Evolutionary conservation across 2,329 filamentous ascomycete species (phyloP), one percentile per base, ranked within the genome.

Genomic region (Beauveria sp.): DNA sequence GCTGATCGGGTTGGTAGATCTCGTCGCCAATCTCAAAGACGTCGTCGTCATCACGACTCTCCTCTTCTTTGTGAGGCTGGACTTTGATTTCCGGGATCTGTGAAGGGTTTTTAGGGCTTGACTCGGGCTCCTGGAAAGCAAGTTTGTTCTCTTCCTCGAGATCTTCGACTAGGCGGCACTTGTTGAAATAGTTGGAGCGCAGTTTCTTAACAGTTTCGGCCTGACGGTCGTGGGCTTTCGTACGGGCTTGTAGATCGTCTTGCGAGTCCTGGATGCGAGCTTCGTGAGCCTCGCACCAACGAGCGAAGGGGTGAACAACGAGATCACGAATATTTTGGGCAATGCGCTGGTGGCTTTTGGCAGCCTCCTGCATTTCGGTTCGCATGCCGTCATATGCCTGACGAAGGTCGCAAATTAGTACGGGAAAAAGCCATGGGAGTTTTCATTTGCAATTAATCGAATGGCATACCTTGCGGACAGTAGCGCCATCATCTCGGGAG

Each of bases 101-200:
- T 60, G 84, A 81, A 63, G 68, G 69, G 48, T 80, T 73, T 73
- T 86, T 80, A 3, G 89, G 88, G 73, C 89, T 92, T 40, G 74
- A 79, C 69, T 88, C 84, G 2, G 92, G 91, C 66, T 93, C 91
- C 74, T 96, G 92, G 76, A 99, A 99, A 45, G 93, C 95, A 61
- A 99, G 83, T 77, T 99, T 98, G 75, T 97, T 96, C 79, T 99
- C 96, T 76, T 99, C 95, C 74, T 99, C 95, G 64, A 98, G 79
- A 72, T 99, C 95, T 73, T 99, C 96, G 7, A 98, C 89, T 65
- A 97, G 80, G 55, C 96, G 88, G 74, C 95, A 99, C 77, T 98
- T 99, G 81, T 98, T 99, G 83, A 98, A 98, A 77, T 99, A 99
- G 69, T 91, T 90, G 75, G 90, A 96, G 66, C 95, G 87, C 68